These are phyloP conservation scores for Microbotryum scabiosae DNA, from an alignment of 1,284 basidiomycete species.

Conservation along the genomic window DNA sequence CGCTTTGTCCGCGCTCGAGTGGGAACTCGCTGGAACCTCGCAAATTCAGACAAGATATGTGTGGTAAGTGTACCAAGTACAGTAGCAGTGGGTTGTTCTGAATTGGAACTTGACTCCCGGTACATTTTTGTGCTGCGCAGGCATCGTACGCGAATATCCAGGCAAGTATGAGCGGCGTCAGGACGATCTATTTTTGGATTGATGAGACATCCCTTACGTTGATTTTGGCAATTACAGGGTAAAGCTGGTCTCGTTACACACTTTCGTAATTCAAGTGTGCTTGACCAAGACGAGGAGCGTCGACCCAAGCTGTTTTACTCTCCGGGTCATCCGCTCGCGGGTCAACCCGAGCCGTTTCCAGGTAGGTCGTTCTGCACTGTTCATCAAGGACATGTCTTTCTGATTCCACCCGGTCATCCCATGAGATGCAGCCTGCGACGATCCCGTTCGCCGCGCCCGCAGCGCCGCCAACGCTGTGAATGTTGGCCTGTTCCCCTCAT, in stretches of 20 bases:
- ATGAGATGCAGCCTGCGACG: constrained; percentile 17
- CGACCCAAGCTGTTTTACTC: constrained; percentile 76
- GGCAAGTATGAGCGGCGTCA: neutral
- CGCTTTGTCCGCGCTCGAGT: constrained; percentile 61
- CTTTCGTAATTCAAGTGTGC: constrained; percentile 31
- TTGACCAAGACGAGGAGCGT: constrained; percentile 53
- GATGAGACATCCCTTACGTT: no score
- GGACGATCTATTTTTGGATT: no score
- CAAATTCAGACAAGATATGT: constrained; percentile 68
- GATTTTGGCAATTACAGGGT: constrained; percentile 51
- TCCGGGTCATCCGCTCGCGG: constrained; percentile 55
- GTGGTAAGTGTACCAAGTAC: constrained; percentile 3
- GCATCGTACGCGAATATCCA: constrained; percentile 27
- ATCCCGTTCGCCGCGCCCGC: constrained; percentile 26
- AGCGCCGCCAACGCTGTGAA: constrained; percentile 19
- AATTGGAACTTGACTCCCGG: neutral
- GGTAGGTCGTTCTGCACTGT: constrained; percentile 1
- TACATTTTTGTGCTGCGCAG: neutral
- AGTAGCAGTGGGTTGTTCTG: neutral
- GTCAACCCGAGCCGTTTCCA: constrained; percentile 69
- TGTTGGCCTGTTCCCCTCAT: constrained; percentile 23
- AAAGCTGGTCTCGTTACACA: constrained; percentile 68
- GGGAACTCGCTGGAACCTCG: constrained; percentile 66
- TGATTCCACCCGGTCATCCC: neutral
- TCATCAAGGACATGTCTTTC: neutral